Base-by-base conservation (phyloP, 2,329 filamentous ascomycete species). In the Thelonectria blattea region DNA sequence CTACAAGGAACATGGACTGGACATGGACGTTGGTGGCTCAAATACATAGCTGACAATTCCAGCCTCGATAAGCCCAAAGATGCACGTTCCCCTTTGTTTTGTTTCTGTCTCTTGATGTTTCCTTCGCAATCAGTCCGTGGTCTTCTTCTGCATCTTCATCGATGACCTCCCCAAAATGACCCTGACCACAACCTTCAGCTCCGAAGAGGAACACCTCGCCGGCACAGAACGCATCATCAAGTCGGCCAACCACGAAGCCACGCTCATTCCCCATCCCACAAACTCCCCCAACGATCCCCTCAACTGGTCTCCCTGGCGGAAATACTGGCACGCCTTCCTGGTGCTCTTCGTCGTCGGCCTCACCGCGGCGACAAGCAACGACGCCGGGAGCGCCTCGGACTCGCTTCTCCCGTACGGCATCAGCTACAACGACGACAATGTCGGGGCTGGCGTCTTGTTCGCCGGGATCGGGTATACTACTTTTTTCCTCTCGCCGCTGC, bases 271-370 rank as follows among this genome's bases (percentile, higher is more conserved):
- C 2, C 57, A 60, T 18, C 57, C 57, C 1, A 60, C 57, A 12
- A 32, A 20, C 17, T 60, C 57, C 10, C 46, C 45, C 51, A 60
- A 60, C 18, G 57, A 60, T 32, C 57, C 57, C 18, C 45, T 60
- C n/a, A 60, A 60, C n/a, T 60, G 57, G 57, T 51, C 51, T 15
- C 46, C 27, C 9, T 60, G 51, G 57, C 57, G 57, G 15, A 54
- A 51, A 39, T 55, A 60, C 30, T 60, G 51, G 57, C 57, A 60
- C 18, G 51, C 57, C 7, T 55, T 60, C 22, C 52, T 60, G 1
- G 57, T 60, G 9, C 52, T 60, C 24, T 60, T 60, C 14, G 20
- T 60, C 22, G 57, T 55, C 10, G 46, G 57, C 2, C 51, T 60
- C 10, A 60, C 51, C 18, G 57, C 57, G 12, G 57, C 51, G 8